A percentile compares a stretch with the other conserved stretches of the same genome.
Evolutionary conservation across 116 monocot species (phyloP).

Genomic region (Papilionanthe hybrid): DNA sequence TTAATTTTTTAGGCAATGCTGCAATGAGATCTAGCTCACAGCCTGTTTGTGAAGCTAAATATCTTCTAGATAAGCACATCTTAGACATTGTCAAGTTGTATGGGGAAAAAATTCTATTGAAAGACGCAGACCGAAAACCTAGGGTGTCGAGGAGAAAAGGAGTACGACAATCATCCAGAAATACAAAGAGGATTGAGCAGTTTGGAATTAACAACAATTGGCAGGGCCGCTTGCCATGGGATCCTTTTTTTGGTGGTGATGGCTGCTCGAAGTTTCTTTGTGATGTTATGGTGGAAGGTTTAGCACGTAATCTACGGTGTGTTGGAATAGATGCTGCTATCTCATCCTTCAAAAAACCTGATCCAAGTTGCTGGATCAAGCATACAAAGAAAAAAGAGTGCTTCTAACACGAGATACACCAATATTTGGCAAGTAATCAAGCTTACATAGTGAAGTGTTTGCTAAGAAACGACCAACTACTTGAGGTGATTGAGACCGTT

Average conservation of each 20-base stretch:
- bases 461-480: constrained; percentile 87
- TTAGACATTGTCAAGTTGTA: constrained; percentile 36
- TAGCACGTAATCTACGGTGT: constrained; percentile 87
- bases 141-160: constrained; percentile 50
- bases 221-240: constrained; percentile 80
- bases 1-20: constrained; percentile 18
- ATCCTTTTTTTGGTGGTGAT: constrained; percentile 73
- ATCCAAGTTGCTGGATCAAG: constrained; percentile 75
- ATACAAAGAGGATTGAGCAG: constrained; percentile 32
- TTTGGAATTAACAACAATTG: constrained; percentile 37
- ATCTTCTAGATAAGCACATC: constrained; percentile 29
- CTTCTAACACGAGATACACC: constrained; percentile 79
- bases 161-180: constrained; percentile 21
- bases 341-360: constrained; percentile 70
- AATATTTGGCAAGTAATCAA: constrained; percentile 73
- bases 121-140: constrained; percentile 73
- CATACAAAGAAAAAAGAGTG: constrained; percentile 86
- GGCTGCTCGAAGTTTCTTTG: constrained; percentile 93
- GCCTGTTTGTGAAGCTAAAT: constrained; percentile 12
- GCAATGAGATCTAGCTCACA: constrained; percentile 1
- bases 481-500: constrained; percentile 74
- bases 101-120: constrained; percentile 63
- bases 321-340: constrained; percentile 96
- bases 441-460: constrained; percentile 75
- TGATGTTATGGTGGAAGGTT: constrained; percentile 98